These are phyloP conservation scores for Onygenales sp. DNA, from an alignment of 2,329 filamentous ascomycete genomes.

Conservation along the genomic window DNA sequence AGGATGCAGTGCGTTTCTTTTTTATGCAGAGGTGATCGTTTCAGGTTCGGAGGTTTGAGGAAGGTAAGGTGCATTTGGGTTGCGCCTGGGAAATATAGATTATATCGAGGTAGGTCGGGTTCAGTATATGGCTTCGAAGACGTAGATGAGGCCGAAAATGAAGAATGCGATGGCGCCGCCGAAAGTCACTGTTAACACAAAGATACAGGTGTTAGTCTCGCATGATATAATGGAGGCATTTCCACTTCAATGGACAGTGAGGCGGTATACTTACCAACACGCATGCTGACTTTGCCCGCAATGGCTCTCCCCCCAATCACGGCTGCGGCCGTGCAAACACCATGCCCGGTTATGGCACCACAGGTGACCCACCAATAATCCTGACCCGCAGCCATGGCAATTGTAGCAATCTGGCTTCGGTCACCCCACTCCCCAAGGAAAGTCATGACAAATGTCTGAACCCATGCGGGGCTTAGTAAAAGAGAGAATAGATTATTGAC, in stretches of 20 bases:
- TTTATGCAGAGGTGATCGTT: too few relatives aligned
- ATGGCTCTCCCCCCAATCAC: constrained; percentile 89
- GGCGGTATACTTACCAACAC: constrained; percentile 65
- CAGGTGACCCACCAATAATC: constrained; percentile 99
- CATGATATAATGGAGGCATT: background rate
- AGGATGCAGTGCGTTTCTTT: too few relatives aligned
- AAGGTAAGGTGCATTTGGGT: background rate
- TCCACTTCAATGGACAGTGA: too few relatives aligned
- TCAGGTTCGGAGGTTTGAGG: background rate
- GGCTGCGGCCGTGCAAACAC: constrained; percentile 79
- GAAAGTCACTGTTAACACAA: constrained; percentile 61
- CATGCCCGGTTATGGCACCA: constrained; percentile 78
- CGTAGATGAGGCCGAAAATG: constrained; percentile 83
- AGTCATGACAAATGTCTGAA: constrained; percentile 98
- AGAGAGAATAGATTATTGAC: constrained; percentile 80
- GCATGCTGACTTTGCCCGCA: constrained; percentile 86
- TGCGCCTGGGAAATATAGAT: background rate
- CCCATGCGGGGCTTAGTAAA: constrained; percentile 90
- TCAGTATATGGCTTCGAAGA: constrained; percentile 64
- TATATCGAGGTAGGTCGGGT: background rate
- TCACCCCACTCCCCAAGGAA: constrained; percentile 98
- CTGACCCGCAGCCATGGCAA: constrained; percentile 95
- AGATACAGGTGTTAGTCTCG: background rate
- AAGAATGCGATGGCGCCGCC: constrained; percentile 87
- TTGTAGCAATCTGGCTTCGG: constrained; percentile 92